Conservation (phyloP, 805 yeast species). For the Wickerhamomyces sydowiorum region DNA sequence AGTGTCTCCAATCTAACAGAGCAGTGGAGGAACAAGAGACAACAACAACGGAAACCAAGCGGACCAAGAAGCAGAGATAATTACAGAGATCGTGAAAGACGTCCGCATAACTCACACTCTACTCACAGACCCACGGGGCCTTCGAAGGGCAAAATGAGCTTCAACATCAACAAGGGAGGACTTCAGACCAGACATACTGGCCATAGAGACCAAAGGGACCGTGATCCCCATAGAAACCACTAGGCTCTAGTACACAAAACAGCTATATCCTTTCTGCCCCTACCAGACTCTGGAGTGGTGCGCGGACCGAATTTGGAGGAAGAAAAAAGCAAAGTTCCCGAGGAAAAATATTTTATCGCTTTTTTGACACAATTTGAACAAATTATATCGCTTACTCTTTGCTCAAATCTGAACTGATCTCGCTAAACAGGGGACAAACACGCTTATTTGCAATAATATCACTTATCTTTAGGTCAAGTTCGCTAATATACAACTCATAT, state of each 20-base stretch:
- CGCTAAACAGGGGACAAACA: no score
- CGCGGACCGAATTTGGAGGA: background rate
- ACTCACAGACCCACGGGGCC: no score
- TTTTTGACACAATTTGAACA: background rate
- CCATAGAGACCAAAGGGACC: no score
- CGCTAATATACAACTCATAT: no score
- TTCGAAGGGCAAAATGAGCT: no score
- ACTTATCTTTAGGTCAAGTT: no score
- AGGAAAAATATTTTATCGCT: background rate
- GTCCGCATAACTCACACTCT: no score
- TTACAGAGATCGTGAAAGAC: background rate
- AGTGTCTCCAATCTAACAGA: constrained; percentile 31
- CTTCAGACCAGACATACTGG: no score
- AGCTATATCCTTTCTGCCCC: no score
- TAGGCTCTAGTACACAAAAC: no score
- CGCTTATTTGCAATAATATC: background rate
- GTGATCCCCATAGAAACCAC: no score
- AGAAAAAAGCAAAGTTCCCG: background rate
- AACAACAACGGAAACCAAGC: constrained; percentile 3
- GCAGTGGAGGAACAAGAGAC: constrained; percentile 18
- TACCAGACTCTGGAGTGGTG: background rate
- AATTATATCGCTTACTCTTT: background rate
- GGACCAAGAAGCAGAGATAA: background rate
- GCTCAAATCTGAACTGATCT: background rate
- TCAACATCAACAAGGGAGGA: no score